These are phyloP conservation scores for Albatrellus ellisii DNA, from an alignment of 768 basidiomycete genomes.

Conservation along the genomic window DNA sequence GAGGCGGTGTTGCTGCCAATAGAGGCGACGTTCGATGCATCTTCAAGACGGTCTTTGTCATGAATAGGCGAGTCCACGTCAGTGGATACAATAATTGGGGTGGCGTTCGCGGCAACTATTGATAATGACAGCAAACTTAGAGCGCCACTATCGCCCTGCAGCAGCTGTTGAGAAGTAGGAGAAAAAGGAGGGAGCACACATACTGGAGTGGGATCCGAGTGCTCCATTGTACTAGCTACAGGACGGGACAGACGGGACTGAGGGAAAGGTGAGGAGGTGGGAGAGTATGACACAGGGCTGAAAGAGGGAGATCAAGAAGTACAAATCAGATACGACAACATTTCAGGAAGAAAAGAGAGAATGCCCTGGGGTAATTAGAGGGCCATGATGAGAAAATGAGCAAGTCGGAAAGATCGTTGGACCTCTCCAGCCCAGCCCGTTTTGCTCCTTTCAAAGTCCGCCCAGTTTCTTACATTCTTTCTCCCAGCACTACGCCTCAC, in stretches of 20 bases:
- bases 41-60: conserved; percentile 1
- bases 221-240: conserved; percentile 1
- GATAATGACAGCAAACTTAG: conserved; percentile 60
- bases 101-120: conserved; percentile 39
- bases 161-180: not conserved
- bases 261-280: conserved; percentile 4
- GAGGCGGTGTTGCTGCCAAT: conserved; percentile 10
- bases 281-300: not conserved
- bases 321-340: not conserved
- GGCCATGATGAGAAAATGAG: not conserved
- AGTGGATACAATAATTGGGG: conserved; percentile 29
- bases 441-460: conserved; percentile 12
- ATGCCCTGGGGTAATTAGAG: not conserved
- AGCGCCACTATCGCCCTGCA: conserved; percentile 5
- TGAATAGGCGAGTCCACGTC: conserved; percentile 10
- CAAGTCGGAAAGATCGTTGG: not conserved
- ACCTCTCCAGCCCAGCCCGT: not conserved
- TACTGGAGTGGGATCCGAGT: not conserved
- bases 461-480: conserved; percentile 1
- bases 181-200: not conserved
- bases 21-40: conserved; percentile 4
- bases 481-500: too few species aligned
- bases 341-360: too few species aligned
- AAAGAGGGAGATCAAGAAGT: not conserved
- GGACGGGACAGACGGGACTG: conserved; percentile 2